These are phyloP conservation scores for Penicillium freii DNA, from an alignment of 2,329 filamentous ascomycete genomes.

Conservation along the genomic window DNA sequence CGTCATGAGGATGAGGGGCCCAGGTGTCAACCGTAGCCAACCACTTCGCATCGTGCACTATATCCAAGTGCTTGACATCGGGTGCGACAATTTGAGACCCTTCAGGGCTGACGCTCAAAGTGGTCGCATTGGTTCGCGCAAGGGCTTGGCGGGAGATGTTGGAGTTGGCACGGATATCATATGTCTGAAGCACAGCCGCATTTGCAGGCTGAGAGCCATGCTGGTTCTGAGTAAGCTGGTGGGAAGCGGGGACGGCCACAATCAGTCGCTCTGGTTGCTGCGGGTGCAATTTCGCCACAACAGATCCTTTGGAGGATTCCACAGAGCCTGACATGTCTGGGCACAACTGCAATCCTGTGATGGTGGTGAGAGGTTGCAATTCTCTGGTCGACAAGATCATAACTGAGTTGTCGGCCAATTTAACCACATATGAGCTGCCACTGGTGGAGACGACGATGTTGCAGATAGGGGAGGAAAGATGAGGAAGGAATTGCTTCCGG, in stretches of 20 bases:
- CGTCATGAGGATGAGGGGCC: conserved; percentile 69
- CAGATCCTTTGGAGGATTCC: conserved; percentile 29
- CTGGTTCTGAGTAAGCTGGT: conserved; percentile 38
- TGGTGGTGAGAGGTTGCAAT: conserved; percentile 76
- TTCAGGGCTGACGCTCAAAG: conserved; percentile 71
- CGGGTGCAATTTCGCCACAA: conserved; percentile 64
- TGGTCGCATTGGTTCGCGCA: conserved; percentile 81
- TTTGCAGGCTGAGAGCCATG: conserved; percentile 48
- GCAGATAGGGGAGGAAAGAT: conserved; percentile 81
- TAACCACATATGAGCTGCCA: conserved; percentile 78
- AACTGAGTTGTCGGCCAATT: conserved; percentile 86
- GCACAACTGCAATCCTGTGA: conserved; percentile 71
- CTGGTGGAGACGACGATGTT: conserved; percentile 76
- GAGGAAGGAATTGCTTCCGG: conserved; percentile 79
- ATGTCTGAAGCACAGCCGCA: conserved; percentile 69
- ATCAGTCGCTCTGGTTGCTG: conserved; percentile 62
- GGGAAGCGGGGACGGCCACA: conserved; percentile 62
- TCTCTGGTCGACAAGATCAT: conserved; percentile 90
- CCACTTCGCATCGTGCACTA: conserved; percentile 82
- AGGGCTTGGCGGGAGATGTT: conserved; percentile 85
- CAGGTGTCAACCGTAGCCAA: conserved; percentile 90
- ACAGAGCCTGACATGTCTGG: conserved; percentile 53
- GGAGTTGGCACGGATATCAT: conserved; percentile 75
- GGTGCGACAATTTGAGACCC: conserved; percentile 73
- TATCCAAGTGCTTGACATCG: conserved; percentile 69